These are phyloP conservation scores for Fusarium sp. DNA, from an alignment of 2,329 filamentous ascomycete species.

Conservation along the genomic window DNA sequence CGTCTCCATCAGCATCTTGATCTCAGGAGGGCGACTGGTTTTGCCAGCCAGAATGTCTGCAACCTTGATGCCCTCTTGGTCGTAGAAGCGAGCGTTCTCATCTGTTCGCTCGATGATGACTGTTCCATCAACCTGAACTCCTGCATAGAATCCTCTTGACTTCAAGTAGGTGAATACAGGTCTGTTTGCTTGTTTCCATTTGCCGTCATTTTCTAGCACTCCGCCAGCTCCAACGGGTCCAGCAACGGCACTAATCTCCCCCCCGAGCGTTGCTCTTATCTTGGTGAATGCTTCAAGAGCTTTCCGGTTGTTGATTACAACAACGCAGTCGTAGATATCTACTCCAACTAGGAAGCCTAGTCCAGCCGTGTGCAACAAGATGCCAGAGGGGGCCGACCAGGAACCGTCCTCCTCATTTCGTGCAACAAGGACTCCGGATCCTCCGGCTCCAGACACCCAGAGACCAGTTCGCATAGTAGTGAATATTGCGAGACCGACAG, in stretches of 20 bases:
- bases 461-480: slow-evolving; percentile 76
- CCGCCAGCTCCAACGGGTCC: slow-evolving; percentile 77
- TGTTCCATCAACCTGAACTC: slow-evolving; percentile 87
- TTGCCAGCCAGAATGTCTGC: slow-evolving; percentile 62
- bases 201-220: slow-evolving; percentile 71
- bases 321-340: slow-evolving; percentile 89
- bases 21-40: slow-evolving; percentile 47
- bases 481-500: slow-evolving; percentile 78
- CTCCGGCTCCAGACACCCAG: slow-evolving; percentile 75
- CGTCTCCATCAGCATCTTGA: slow-evolving; percentile 53
- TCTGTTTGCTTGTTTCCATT: slow-evolving; percentile 64
- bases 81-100: slow-evolving; percentile 89
- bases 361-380: slow-evolving; percentile 83
- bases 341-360: slow-evolving; percentile 84
- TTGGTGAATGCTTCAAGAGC: slow-evolving; percentile 82
- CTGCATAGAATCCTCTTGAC: slow-evolving; percentile 86
- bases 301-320: slow-evolving; percentile 83
- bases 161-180: slow-evolving; percentile 79
- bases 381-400: slow-evolving; percentile 85
- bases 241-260: slow-evolving; percentile 81
- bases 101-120: slow-evolving; percentile 85
- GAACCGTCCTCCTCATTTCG: slow-evolving; percentile 70
- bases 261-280: slow-evolving; percentile 79
- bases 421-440: slow-evolving; percentile 73
- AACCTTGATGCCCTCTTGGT: slow-evolving; percentile 66